Base-by-base conservation (phyloP, 2,329 filamentous ascomycete species). In the Arthroderma sp. region DNA sequence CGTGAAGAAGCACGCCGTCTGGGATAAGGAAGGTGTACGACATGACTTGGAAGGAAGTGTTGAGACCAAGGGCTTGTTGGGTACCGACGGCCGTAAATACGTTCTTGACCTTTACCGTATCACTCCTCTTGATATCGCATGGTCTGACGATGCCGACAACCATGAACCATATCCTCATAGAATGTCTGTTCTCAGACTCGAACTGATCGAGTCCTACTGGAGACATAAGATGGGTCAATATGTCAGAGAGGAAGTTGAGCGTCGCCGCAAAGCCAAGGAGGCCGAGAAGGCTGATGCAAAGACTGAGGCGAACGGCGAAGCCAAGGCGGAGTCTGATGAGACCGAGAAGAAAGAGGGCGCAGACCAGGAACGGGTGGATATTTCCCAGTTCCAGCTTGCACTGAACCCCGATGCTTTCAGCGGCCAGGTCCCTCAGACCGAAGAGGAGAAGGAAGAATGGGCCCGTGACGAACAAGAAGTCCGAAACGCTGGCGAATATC, bases 331-430 rank as follows among this genome's bases (percentile, higher is more conserved):
- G 46, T 56, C 66, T 29, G 57, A 69, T 47, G 63, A 67, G 22
- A 61, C 62, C 28, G 62, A 69, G 42, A 66, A 69, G 53, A 56
- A 58, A 34, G 62, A 69, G 52, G 49, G 54, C 40, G 29, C 46
- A 27, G 66, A 69, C 3, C 74, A 78, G 56, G 81, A 85, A 51
- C 78, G 81, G 45, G 82, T 94, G 33, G 87, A 96, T 56, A 79
- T 94, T 47, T 85, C 85, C 37, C 78, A 82, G 55, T 98, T 96
- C 72, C 74, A 79, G 39, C 87, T 95, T 56, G 73, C 85, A 5
- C 76, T 98, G 43, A 98, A 98, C 68, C 88, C 91, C 4, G 91
- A 98, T 63, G 86, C 86, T 30, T 96, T 89, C 72, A 94, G 86
- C 57, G 89, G 88, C 43, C 91, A 96, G 64, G 71, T 78, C 43